Percentiles rank a stretch among this genome's conserved stretches.
Evolutionary conservation across 2,329 filamentous ascomycete species (phyloP).

Genomic region (Penicillium sp.): DNA sequence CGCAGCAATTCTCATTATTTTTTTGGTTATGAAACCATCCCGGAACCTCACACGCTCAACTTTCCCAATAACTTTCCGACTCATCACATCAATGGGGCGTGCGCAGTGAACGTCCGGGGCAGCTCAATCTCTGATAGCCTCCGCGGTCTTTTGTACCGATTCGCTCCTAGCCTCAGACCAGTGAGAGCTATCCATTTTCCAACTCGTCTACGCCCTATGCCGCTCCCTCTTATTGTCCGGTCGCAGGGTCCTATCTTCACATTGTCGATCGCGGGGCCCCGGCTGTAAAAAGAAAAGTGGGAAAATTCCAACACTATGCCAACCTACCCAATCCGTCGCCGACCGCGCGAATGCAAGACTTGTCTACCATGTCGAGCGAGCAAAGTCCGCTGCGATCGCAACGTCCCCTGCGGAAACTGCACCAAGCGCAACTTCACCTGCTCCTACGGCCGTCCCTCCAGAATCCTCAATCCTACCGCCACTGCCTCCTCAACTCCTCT

Average conservation of each 20-base stretch:
- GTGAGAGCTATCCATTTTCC: constrained; percentile 13
- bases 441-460: constrained; percentile 35
- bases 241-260: constrained; percentile 11
- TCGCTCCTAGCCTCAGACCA: neutral
- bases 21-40: constrained; percentile 23
- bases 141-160: constrained; percentile 1
- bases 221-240: constrained; percentile 15
- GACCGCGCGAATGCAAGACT: constrained; percentile 47
- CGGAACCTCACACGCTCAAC: neutral
- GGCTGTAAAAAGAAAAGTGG: constrained; percentile 11
- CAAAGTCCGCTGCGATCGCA: constrained; percentile 52
- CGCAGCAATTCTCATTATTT: neutral
- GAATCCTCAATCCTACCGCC: constrained; percentile 15
- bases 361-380: constrained; percentile 52
- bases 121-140: constrained; percentile 15
- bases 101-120: neutral
- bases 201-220: constrained; percentile 15
- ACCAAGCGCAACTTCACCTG: constrained; percentile 44
- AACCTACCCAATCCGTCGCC: constrained; percentile 38
- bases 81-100: neutral
- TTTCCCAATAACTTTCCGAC: neutral
- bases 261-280: constrained; percentile 18
- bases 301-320: constrained; percentile 24
- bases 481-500: constrained; percentile 15
- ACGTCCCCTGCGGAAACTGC: constrained; percentile 44